phyloP scores from a whole-genome alignment of 805 yeast genomes.

The Saccharomycopsis vini region DNA sequence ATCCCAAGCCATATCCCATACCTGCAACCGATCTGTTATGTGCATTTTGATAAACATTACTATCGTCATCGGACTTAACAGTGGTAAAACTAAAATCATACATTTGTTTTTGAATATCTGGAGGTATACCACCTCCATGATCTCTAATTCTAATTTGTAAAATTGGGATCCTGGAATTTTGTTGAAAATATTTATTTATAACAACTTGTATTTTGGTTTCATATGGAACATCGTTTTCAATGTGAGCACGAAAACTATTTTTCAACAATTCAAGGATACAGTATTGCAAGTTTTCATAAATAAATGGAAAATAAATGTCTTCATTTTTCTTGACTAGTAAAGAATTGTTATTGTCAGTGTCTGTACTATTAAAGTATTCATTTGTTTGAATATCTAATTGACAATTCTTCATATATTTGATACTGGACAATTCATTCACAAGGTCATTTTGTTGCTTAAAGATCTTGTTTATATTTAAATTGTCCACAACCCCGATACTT shows the following conservation, averaged over 20 bases:
- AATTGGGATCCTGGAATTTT: slow-evolving; percentile 24
- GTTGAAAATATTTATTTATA: slow-evolving; percentile 13
- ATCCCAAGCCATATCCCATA: slow-evolving; percentile 91
- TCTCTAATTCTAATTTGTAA: slow-evolving; percentile 75
- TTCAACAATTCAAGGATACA: slow-evolving; percentile 79
- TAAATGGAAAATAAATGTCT: slow-evolving; percentile 60
- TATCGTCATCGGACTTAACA: slow-evolving; percentile 57
- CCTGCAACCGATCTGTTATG: slow-evolving; percentile 59
- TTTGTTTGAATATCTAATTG: slow-evolving; percentile 42
- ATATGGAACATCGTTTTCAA: slow-evolving; percentile 43
- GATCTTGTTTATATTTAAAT: slow-evolving; percentile 53
- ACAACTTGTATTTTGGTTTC: slow-evolving; percentile 23
- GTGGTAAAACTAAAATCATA: slow-evolving; percentile 86
- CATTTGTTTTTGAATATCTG: slow-evolving; percentile 53
- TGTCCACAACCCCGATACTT: slow-evolving; percentile 58
- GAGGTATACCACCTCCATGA: slow-evolving; percentile 81
- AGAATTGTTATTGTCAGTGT: slow-evolving; percentile 8
- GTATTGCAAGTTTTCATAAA: slow-evolving; percentile 82
- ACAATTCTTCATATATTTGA: slow-evolving; percentile 76
- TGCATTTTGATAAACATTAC: slow-evolving; percentile 23
- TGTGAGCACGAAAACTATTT: slow-evolving; percentile 80
- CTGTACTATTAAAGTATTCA: slow-evolving; percentile 9
- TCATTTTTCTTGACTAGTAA: slow-evolving; percentile 7
- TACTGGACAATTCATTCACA: slow-evolving; percentile 73
- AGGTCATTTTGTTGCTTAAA: slow-evolving; percentile 57